Percentiles rank a stretch among this genome's conserved stretches.
phyloP scores from a whole-genome alignment of 2,329 filamentous ascomycete species.

The Microcera coccophila region DNA sequence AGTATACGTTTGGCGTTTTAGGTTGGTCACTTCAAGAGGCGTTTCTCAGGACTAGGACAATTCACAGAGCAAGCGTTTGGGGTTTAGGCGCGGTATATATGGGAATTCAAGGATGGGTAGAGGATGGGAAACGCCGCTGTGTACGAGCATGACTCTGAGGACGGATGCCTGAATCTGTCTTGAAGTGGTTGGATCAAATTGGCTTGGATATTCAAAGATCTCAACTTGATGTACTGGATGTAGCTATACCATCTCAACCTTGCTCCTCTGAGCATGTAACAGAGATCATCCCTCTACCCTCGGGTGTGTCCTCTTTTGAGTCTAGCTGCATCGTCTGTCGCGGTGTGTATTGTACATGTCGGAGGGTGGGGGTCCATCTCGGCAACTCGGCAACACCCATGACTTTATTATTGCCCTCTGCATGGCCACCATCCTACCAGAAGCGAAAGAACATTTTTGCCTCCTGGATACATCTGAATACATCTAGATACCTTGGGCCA shows the following conservation, averaged over 20 bases:
- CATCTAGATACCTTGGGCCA: too few relatives aligned
- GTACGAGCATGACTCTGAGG: neutral
- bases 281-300: neutral
- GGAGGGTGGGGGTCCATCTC: too few relatives aligned
- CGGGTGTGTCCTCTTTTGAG: too few relatives aligned
- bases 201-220: constrained; percentile 1
- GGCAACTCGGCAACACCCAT: too few relatives aligned
- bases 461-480: too few relatives aligned
- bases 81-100: neutral
- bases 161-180: neutral
- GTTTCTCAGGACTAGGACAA: constrained; percentile 4
- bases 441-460: too few relatives aligned
- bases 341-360: too few relatives aligned
- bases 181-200: neutral
- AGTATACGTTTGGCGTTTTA: constrained; percentile 6
- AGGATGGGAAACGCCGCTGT: neutral
- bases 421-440: too few relatives aligned
- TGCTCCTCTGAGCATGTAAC: neutral
- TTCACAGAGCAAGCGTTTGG: neutral
- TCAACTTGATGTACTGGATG: constrained; percentile 11
- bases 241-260: constrained; percentile 9
- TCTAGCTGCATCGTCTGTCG: too few relatives aligned
- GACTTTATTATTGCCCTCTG: too few relatives aligned
- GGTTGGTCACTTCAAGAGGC: constrained; percentile 5
- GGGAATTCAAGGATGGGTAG: neutral